phyloP scores from a whole-genome alignment of 129 eudicot genomes.

The Tagetes erecta region DNA sequence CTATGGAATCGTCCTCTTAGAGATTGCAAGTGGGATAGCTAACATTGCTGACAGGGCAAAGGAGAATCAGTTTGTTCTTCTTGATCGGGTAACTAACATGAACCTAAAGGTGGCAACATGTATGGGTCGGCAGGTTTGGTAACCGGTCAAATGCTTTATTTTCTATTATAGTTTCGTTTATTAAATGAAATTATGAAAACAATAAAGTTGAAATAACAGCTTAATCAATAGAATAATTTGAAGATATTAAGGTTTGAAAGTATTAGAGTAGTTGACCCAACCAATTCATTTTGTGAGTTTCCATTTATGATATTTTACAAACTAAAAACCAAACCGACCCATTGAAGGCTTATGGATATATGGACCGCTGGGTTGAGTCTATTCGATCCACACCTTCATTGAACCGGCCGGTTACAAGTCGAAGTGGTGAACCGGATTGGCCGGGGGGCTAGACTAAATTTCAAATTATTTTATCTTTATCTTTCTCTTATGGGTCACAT shows the following conservation, averaged over 20 bases:
- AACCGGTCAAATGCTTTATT: neutral
- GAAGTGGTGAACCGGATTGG: neutral
- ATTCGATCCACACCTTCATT: no score
- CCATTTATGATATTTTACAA: neutral
- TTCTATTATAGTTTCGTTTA: neutral
- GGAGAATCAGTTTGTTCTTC: constrained; percentile 49
- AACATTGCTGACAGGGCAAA: constrained; percentile 46
- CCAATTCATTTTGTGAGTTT: neutral
- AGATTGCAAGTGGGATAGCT: constrained; percentile 60
- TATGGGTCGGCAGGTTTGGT: neutral
- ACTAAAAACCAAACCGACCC: neutral
- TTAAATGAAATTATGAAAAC: neutral
- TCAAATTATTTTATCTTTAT: neutral
- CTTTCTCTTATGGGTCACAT: neutral
- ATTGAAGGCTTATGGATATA: neutral
- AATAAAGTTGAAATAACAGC: neutral
- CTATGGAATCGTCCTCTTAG: constrained; percentile 64
- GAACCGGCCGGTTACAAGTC: neutral
- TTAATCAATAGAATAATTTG: neutral
- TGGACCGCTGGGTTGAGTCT: no score
- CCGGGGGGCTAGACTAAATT: no score
- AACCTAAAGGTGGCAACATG: neutral
- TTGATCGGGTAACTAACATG: constrained; percentile 64
- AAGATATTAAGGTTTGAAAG: neutral
- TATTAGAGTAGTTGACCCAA: neutral